Evolutionary conservation across 164 flowering plant species (phyloP), one percentile per base, ranked within the genome.

Genomic region (Echeveria elegans): DNA sequence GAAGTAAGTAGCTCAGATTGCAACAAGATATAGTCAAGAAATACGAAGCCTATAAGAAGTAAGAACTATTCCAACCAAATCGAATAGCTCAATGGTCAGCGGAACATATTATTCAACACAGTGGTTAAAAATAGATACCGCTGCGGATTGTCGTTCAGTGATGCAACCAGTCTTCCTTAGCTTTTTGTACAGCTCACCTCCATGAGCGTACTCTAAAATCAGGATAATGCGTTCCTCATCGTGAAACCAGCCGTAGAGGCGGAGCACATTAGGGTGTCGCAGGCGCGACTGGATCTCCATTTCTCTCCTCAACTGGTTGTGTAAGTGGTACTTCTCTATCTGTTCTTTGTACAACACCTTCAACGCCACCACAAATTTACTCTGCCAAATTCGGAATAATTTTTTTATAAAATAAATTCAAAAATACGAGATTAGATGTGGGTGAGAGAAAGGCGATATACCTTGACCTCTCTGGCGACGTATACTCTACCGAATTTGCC

Each of bases 401-500:
- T n/a, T n/a, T n/a, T n/a, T n/a, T n/a, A n/a, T n/a, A n/a, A n/a
- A n/a, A n/a, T n/a, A n/a, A n/a, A n/a, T n/a, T n/a, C n/a, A n/a
- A n/a, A n/a, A n/a, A n/a, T n/a, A n/a, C n/a, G n/a, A n/a, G n/a
- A n/a, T n/a, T n/a, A n/a, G n/a, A n/a, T n/a, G n/a, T n/a, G n/a
- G n/a, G n/a, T n/a, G n/a, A n/a, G n/a, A n/a, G n/a, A n/a, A n/a
- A n/a, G 6, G n/a, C 12, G 8, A n/a, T 6, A 12, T 67, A 86
- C 94, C 88, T 87, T 76, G 68, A 71, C 70, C 75, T 90, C 96
- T 72, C 96, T 78, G 61, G 96, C 92, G 58, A 93, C 82, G 66
- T 93, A 93, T 40, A 90, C 97, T 59, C 88, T 67, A 63, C 97
- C 98, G 71, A 93, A 93, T 69, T 88, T 93, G 41, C 98, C 98